Evolutionary conservation across 257 asterid genomes (phyloP).

Genomic region (Eucommia ulmoides): DNA sequence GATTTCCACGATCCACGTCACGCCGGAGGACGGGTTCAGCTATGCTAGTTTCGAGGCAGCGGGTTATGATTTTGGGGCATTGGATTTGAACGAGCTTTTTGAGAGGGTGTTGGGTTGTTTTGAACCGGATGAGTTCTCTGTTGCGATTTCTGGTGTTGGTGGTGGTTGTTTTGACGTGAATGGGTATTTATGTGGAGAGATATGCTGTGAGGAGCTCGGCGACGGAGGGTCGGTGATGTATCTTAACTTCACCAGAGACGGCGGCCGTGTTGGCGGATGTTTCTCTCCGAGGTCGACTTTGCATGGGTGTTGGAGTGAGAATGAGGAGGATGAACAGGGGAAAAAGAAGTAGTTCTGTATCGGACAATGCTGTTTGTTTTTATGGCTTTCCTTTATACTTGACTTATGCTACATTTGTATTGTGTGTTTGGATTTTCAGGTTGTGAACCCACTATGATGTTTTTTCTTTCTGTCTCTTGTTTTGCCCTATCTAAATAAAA

Average conservation of each 20-base stretch:
- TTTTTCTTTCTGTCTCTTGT: too few species aligned
- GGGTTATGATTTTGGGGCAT: constrained; percentile 15
- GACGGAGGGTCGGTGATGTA: constrained; percentile 18
- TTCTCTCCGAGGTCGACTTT: constrained; percentile 15
- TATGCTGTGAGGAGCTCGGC: constrained; percentile 13
- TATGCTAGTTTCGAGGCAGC: constrained; percentile 27
- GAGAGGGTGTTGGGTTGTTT: constrained; percentile 24
- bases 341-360: too few species aligned
- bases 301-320: constrained; percentile 10
- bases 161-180: constrained; percentile 12
- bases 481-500: too few species aligned
- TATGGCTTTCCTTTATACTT: too few species aligned
- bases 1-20: constrained; percentile 12
- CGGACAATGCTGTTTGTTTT: too few species aligned
- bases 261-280: constrained; percentile 12
- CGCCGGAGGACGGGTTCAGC: constrained; percentile 28
- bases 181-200: constrained; percentile 18
- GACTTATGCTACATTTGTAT: too few species aligned
- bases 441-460: too few species aligned
- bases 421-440: too few species aligned
- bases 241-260: constrained; percentile 11
- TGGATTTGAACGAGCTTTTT: constrained; percentile 13
- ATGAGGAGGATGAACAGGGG: constrained; percentile 15
- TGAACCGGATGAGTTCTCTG: constrained; percentile 18
- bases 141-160: constrained; percentile 14